phyloP scores from a whole-genome alignment of 768 basidiomycete species.

The Boletus tomentosulus region DNA sequence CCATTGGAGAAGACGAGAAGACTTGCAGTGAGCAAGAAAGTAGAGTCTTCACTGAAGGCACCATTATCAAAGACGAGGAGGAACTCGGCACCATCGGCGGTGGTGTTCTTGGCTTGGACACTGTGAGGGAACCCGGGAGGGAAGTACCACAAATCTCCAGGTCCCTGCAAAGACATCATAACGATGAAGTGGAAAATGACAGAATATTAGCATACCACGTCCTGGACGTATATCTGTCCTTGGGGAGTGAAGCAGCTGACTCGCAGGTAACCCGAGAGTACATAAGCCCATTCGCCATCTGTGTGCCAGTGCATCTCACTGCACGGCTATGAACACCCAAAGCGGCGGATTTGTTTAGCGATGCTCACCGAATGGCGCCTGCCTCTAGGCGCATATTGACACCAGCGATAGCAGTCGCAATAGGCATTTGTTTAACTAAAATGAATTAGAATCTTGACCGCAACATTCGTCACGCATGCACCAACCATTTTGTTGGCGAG shows the following conservation, averaged over 20 bases:
- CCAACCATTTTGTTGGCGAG: conserved; percentile 56
- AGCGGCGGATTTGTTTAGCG: neutral
- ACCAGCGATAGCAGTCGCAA: conserved; percentile 37
- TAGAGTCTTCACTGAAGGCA: conserved; percentile 52
- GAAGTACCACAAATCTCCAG: conserved; percentile 57
- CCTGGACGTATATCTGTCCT: conserved; percentile 49
- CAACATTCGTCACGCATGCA: neutral
- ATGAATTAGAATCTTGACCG: neutral
- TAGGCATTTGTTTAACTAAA: conserved; percentile 37
- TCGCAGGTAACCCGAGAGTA: conserved; percentile 45
- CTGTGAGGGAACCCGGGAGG: conserved; percentile 54
- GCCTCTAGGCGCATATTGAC: conserved; percentile 41
- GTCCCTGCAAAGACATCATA: conserved; percentile 20
- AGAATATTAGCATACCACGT: conserved; percentile 39
- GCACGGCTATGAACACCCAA: conserved; percentile 5
- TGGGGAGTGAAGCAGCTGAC: conserved; percentile 50
- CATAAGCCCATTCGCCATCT: conserved; percentile 48
- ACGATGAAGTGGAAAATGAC: conserved; percentile 9
- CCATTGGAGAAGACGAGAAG: neutral
- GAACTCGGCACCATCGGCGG: conserved; percentile 48
- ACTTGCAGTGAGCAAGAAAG: conserved; percentile 41
- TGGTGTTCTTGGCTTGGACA: conserved; percentile 48
- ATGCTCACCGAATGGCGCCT: conserved; percentile 38
- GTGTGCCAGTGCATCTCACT: conserved; percentile 46
- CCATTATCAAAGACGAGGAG: conserved; percentile 43